phyloP scores from a whole-genome alignment of 495 filamentous ascomycete species.

The Elasticomyces elasticus region DNA sequence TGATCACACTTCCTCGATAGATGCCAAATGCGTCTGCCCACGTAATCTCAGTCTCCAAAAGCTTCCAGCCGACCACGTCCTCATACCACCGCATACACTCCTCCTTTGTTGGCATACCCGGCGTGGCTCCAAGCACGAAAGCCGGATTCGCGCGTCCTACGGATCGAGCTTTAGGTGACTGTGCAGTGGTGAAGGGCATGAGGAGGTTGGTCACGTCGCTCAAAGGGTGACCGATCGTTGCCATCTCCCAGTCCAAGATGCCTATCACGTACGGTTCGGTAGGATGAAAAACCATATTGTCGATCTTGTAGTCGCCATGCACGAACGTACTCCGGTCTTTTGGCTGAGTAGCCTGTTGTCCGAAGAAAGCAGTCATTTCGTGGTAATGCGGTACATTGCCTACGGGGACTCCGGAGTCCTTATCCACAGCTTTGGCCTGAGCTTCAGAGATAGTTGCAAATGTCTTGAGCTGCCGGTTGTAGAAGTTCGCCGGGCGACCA shows the following conservation, averaged over 20 bases:
- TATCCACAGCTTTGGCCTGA: conserved; percentile 64
- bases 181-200: conserved; percentile 48
- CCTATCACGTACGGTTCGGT: conserved; percentile 83
- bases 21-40: conserved; percentile 48
- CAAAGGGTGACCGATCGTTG: conserved; percentile 86
- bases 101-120: conserved; percentile 63
- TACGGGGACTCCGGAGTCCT: conserved; percentile 64
- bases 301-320: conserved; percentile 97
- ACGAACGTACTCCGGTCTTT: conserved; percentile 68
- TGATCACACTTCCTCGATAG: conserved; percentile 58
- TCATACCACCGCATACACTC: conserved; percentile 70
- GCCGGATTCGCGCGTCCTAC: conserved; percentile 27
- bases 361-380: conserved; percentile 71
- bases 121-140: conserved; percentile 51
- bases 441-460: conserved; percentile 65
- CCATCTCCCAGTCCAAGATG: conserved; percentile 66
- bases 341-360: conserved; percentile 56
- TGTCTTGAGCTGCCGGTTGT: conserved; percentile 75
- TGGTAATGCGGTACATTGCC: conserved; percentile 74
- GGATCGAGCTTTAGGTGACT: conserved; percentile 18
- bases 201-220: conserved; percentile 76
- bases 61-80: conserved; percentile 58
- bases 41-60: conserved; percentile 41
- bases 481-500: conserved; percentile 70
- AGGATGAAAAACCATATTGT: conserved; percentile 90